Evolutionary conservation across 805 yeast genomes (phyloP), one percentile per base, ranked within the genome.

Genomic region (Wickerhamomyces chambardii): DNA sequence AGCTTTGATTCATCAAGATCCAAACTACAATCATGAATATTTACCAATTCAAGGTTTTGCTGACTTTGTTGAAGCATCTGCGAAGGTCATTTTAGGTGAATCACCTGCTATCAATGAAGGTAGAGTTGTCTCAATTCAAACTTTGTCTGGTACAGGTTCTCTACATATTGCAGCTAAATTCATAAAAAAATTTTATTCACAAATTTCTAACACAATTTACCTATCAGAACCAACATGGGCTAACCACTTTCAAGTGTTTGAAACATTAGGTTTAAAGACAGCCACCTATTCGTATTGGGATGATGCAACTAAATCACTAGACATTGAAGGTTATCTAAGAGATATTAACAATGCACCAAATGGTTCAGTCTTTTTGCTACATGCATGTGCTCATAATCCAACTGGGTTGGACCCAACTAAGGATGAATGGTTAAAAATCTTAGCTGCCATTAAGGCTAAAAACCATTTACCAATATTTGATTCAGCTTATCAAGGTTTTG

Each of bases 321-420:
- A 84, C 55, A 58, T 89, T 39, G 65, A 71, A 7, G 95, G 87
- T 1, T 76, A 79, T 52, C 46, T 89, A 27, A 45, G 49, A 11
- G 63, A 85, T 30, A 78, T 90, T 43, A 64, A 72, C 32, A 38
- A 56, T 16, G 94, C 96, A 11, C 80, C 81, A 36, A 55, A 58
- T 7, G 95, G 95, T 33, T 85, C 95, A 8, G 65, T 86, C 31
- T 78, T 90, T 47, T 59, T 90, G 38, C 68, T 90, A 40, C 98
- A 90, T 56, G 87, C 97, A 4, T 89, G 97, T 59, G 97, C 97
- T 25, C 98, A 90, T 63, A 90, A 90, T 59, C 97, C 98, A 40
- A 90, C 97, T 17, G 98, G 97, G 29, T 75, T 90, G 47, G 98
- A 90, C 58, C 97, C 97, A 38, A 75, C 83, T 3, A 64, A 67